These are phyloP conservation scores for Macrocystidia cucumis DNA, from an alignment of 1,284 basidiomycete species.

Conservation along the genomic window DNA sequence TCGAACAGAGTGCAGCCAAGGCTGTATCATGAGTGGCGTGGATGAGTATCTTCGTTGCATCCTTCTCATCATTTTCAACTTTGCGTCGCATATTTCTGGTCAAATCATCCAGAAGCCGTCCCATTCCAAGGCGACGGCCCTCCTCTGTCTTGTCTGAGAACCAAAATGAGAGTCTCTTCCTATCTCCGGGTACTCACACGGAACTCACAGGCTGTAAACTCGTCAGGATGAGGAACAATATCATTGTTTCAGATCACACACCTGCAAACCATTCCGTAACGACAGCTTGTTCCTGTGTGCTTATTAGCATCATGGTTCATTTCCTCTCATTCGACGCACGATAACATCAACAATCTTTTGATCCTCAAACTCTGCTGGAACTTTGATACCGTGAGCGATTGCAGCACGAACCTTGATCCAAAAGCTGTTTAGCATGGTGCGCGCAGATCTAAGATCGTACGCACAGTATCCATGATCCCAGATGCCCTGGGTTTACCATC, in stretches of 20 bases:
- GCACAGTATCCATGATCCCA: slow-evolving; percentile 74
- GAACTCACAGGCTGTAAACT: neutral
- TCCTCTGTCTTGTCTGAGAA: slow-evolving; percentile 62
- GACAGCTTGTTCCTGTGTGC: slow-evolving; percentile 58
- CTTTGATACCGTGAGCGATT: slow-evolving; percentile 59
- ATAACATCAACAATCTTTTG: slow-evolving; percentile 48
- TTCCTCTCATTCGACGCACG: slow-evolving; percentile 32
- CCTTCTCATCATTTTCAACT: slow-evolving; percentile 30
- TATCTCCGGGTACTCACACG: neutral
- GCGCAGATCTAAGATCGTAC: slow-evolving; percentile 11
- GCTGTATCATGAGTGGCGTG: slow-evolving; percentile 75
- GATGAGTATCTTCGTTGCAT: slow-evolving; percentile 56
- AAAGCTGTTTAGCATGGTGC: neutral
- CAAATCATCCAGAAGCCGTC: slow-evolving; percentile 61
- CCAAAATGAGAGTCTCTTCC: slow-evolving; percentile 1
- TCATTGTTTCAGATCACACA: slow-evolving; percentile 17
- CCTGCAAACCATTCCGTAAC: slow-evolving; percentile 78
- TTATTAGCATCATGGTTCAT: neutral
- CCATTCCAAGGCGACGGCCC: slow-evolving; percentile 73
- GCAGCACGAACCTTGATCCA: slow-evolving; percentile 51
- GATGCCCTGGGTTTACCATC: slow-evolving; percentile 74
- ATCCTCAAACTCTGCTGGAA: slow-evolving; percentile 66
- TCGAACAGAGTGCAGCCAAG: slow-evolving; percentile 58
- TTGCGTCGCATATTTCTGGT: slow-evolving; percentile 54
- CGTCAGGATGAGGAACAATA: neutral